Percentiles rank a stretch among this genome's conserved stretches.
Evolutionary conservation across 2,329 filamentous ascomycete species (phyloP).

Genomic region (Penicillium digitatum): DNA sequence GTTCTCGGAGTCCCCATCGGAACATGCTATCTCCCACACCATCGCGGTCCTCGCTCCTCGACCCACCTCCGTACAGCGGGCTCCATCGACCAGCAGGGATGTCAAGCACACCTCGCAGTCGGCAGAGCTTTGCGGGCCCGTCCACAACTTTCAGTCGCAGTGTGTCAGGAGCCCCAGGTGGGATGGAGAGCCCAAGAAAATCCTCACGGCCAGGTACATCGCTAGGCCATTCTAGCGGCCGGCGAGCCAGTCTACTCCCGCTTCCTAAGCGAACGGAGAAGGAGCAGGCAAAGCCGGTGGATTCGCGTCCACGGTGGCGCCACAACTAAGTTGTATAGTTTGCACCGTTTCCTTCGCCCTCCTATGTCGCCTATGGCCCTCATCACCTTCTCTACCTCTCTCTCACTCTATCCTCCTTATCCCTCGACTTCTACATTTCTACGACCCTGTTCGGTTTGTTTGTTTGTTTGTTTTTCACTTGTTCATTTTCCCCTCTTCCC

Average conservation of each 20-base stretch:
- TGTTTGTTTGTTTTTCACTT: conserved; percentile 8
- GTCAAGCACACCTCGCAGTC: conserved; percentile 33
- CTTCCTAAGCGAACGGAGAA: conserved; percentile 34
- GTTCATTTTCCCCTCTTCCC: conserved; percentile 11
- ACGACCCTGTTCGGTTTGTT: conserved; percentile 11
- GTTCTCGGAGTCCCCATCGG: conserved; percentile 32
- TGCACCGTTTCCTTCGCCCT: background rate
- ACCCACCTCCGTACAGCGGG: conserved; percentile 43
- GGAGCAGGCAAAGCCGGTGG: conserved; percentile 27
- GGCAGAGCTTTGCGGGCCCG: conserved; percentile 38
- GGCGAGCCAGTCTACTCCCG: conserved; percentile 42
- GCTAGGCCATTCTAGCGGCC: conserved; percentile 37
- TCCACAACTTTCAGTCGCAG: conserved; percentile 28
- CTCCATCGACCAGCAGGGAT: conserved; percentile 31
- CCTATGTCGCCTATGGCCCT: background rate
- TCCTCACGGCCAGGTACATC: conserved; percentile 37
- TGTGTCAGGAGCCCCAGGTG: conserved; percentile 21
- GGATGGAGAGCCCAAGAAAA: conserved; percentile 28
- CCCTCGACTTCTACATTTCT: conserved; percentile 3
- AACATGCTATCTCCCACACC: conserved; percentile 28
- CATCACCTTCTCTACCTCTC: background rate
- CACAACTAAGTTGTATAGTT: conserved; percentile 4
- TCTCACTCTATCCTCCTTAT: background rate
- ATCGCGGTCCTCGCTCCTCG: conserved; percentile 29
- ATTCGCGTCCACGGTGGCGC: conserved; percentile 38